Evolutionary conservation across 2,329 filamentous ascomycete genomes (phyloP), one percentile per base, ranked within the genome.

Genomic region (Dactylonectria estremocensis): DNA sequence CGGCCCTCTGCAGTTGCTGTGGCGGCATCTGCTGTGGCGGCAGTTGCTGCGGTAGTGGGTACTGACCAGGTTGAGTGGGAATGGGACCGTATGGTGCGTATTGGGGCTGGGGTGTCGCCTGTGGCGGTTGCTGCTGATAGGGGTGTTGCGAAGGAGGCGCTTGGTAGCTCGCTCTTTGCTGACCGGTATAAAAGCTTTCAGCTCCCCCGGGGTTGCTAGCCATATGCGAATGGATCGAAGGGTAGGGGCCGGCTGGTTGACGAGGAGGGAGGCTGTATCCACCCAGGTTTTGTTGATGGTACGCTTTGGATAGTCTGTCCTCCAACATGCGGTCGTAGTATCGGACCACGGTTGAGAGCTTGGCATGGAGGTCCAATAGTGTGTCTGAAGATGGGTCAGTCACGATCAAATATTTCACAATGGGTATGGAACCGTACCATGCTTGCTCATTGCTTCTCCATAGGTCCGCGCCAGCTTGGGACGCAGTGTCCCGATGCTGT

Each of bases 391-490:
- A 13, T 50, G 16, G 14, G 68, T 79, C 66, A 78, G 69, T 35
- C 31, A 22, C 46, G 16, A 13, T 33, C 13, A 22, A 24, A 5
- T 9, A 24, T 16, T 55, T 55, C 20, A 52, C 35, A 14, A 3
- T 16, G 13, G 16, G 20, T 31, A 58, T 61, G 40, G 28, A 8
- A 46, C 61, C 90, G 79, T 84, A 94, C 94, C 95, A 80, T 98
- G 96, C 82, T 99, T 99, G 88, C 96, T 98, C 96, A 99, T 98
- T 0, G 96, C 98, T 83, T 99, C 96, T 62, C 96, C 96, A 78
- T 98, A 98, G 0, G 95, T 98, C 64, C 96, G 90, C 5, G 96
- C 96, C 62, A 99, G 86, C 80, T 99, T 99, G 1, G 96, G 96
- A 56, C 96, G 89, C 69, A 99, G 84, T 16, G 94, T 88, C n/a